These are phyloP conservation scores for Chalciporus chontae DNA, from an alignment of 768 basidiomycete species.

Conservation along the genomic window DNA sequence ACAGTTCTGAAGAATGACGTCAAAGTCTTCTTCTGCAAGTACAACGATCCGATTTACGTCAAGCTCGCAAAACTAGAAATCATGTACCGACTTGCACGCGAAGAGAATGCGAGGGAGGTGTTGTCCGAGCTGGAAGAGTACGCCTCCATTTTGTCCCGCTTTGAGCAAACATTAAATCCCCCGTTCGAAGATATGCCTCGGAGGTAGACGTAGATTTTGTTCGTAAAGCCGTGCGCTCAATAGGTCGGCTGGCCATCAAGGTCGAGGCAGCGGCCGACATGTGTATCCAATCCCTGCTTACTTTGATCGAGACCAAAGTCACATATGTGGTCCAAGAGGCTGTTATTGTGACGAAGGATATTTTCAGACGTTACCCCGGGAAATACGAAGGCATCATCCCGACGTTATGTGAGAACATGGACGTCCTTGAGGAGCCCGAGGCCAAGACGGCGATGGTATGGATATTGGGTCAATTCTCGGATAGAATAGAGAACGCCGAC, in stretches of 20 bases:
- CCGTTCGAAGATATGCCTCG: constrained; percentile 77
- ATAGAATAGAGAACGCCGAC: constrained; percentile 93
- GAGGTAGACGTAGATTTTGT: constrained; percentile 99
- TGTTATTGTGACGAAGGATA: constrained; percentile 95
- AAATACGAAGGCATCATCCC: constrained; percentile 97
- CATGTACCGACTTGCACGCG: constrained; percentile 96
- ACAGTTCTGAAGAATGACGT: constrained; percentile 94
- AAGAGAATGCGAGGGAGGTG: constrained; percentile 90
- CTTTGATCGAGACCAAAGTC: constrained; percentile 89
- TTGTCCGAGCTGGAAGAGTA: constrained; percentile 94
- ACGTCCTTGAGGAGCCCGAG: constrained; percentile 91
- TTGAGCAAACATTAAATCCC: background rate
- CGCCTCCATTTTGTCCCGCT: constrained; percentile 18
- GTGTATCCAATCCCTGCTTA: constrained; percentile 84
- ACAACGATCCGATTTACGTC: constrained; percentile 99
- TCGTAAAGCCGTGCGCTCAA: constrained; percentile 94
- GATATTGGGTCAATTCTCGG: constrained; percentile 95
- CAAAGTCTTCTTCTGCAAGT: constrained; percentile 99
- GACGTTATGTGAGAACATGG: constrained; percentile 87
- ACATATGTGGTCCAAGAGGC: constrained; percentile 97
- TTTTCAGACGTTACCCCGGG: constrained; percentile 95
- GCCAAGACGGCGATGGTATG: constrained; percentile 97
- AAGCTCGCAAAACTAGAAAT: constrained; percentile 98
- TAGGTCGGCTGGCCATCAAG: constrained; percentile 97
- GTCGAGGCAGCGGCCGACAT: constrained; percentile 84